Base-by-base conservation (phyloP, 192 early-diverging fungal genomes). In the Backusella macrospora region DNA sequence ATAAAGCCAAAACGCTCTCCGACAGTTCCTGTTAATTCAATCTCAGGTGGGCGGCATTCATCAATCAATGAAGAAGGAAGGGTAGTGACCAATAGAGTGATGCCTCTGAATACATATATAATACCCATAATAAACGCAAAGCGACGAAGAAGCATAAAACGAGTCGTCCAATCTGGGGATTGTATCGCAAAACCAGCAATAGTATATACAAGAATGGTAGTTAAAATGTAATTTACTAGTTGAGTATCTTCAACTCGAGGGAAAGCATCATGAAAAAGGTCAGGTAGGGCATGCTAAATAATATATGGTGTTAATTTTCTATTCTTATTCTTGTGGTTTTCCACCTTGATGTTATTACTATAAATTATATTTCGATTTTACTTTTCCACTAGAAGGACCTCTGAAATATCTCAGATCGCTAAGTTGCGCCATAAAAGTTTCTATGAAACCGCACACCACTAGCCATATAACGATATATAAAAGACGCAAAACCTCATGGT, bases 41-140 rank as follows among this genome's bases (percentile, higher is more conserved):
- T 72, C 5, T 64, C 44, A 15, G 73, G 47, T 8, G 85, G 83
- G 8, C 63, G 65, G 42, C 89, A 88, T 47, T 73, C 62, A 2
- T 64, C 70, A 5, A 76, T 66, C 15, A 75, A 44, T 5, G 86
- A 84, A 10, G 85, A 85, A 55, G 89, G 89, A 47, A 88, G 72
- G 0, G 86, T 87, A 0, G 89, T 90, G 0, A 87, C 84, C 9
- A 88, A 80, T 15, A 90, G 71, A 0, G 87, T 88, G 14, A 90
- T 68, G 3, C 83, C 84, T 49, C 89, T 79, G 48, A 86, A 75
- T 37, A 90, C 73, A 62, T 90, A 90, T 59, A 90, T 66, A 2
- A 80, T 68, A 6, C 82, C 82, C 52, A 90, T 82, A 70, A 90
- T 81, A 81, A 86, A 87, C 4, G 73, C 77, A 38, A 83, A 78